Evolutionary conservation across 2,329 filamentous ascomycete genomes (phyloP), one percentile per base, ranked within the genome.

Genomic region (Cercospora sp.): DNA sequence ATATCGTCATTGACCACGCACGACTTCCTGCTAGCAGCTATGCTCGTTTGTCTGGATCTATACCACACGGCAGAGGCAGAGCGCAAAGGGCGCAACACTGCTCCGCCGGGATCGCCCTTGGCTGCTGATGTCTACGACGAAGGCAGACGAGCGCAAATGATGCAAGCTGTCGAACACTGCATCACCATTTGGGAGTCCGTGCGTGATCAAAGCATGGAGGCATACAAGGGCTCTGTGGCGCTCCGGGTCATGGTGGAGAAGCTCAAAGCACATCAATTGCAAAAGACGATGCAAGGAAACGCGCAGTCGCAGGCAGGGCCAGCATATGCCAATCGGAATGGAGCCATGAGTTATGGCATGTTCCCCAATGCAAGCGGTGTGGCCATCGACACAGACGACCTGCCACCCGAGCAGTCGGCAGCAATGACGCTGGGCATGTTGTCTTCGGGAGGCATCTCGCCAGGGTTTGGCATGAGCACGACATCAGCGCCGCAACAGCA

Each of bases 231-330:
- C 1, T 88, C 88, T 48, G 88, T 88, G 51, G 86, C 94, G 26
- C 83, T 98, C n/a, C 89, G 89, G 23, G 89, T 97, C 62, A 93
- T 98, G 87, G 81, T 98, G 55, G 85, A 89, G 33, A 95, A 95
- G 78, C 84, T 97, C 64, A 89, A 86, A 74, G 82, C 81, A 65
- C 83, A 85, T 9, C 78, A 78, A 23, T 68, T 30, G 2, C 64
- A 64, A 2, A 69, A 66, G 48, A 58, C 30, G 7, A 53, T 61
- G 31, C 45, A 59, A 36, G 53, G 57, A 13, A 65, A 69, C 23
- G 3, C 75, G 30, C 68, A 69, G 31, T 68, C 69, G 62, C 65
- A 67, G 31, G 62, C 68, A 23, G 42, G 28, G 33, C 60, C 65
- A 28, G 40, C 61, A 33, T 60, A 60, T 33, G 23, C 60, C 16